Base-by-base conservation (phyloP, 495 filamentous ascomycete species). In the Chaetomium tenue region DNA sequence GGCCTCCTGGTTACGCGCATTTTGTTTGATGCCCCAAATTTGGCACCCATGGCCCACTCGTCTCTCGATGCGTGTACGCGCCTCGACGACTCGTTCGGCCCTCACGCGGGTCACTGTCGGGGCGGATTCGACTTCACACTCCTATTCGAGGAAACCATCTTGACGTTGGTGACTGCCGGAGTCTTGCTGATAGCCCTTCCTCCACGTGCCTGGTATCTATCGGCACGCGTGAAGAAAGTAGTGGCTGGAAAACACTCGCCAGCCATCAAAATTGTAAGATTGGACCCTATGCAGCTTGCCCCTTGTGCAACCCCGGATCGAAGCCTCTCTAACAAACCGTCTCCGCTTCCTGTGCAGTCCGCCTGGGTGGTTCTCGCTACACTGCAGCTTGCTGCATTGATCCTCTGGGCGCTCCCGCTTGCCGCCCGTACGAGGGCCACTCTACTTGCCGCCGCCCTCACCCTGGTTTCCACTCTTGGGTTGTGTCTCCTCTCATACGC, bases 101-200 rank as follows among this genome's bases (percentile, higher is more conserved):
- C 73, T 5, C 65, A 67, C 30, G 71, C 68, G n/a, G 68, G 67
- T 60, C 44, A 52, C 12, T 75, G 73, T 68, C 71, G 73, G 11
- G 71, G 71, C 18, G 73, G 71, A 25, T 82, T 88, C 64, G 84
- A 88, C 63, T 88, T 87, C 67, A 84, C 85, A 18, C 74, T 86
- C 15, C 63, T 72, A 9, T 87, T 88, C 63, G 84, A 88, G 66
- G 81, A 87, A 61, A 76, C 75, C 3, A 81, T 87, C 30, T 73
- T 86, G 12, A 74, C 74, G 5, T 71, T 85, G 12, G 67, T 81
- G 12, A 82, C 83, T 5, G 67, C 78, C 25, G 68, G 74, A 5
- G 64, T 83, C 16, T 68, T 86, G 16, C 65, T 87, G 23, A 65
- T 82, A 23, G 37, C 80, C 23, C 66, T 75, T 16, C 83, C 82